Base-by-base conservation (phyloP, 2,329 filamentous ascomycete species). In the Chaetomiaceae sp. region DNA sequence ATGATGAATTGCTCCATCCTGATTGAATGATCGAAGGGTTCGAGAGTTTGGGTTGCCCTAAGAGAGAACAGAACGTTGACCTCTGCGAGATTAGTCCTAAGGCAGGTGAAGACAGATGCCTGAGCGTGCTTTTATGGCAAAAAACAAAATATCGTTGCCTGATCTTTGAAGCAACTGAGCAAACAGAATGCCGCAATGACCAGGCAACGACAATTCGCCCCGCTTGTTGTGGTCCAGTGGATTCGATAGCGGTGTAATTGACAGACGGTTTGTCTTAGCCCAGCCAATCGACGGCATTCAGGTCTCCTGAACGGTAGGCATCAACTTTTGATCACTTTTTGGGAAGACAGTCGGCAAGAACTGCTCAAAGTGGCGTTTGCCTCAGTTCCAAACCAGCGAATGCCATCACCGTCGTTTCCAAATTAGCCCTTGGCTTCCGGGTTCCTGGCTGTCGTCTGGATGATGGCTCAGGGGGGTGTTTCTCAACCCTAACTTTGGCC, bases 1-100 rank as follows among this genome's bases (percentile, higher is more conserved):
- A 68, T 47, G 38, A 65, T 45, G 44, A 65, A 69, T 47, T 67
- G 58, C 30, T 70, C 66, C 66, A 67, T 68, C 14, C 14, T 33
- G 30, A 27, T 3, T 33, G 37, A 47, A 12, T 5, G 17, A 16
- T 35, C n/a, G n/a, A n/a, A 35, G 13, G 7, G n/a, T 13, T 3
- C 16, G 33, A 16, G 17, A 5, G n/a, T 9, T 7, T 5, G 5
- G 7, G 3, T 27, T 10, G 25, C 25, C 10, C 25, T 7, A 27
- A 3, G 25, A n/a, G n/a, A n/a, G n/a, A n/a, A n/a, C n/a, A n/a
- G n/a, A n/a, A 27, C 25, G 6, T 10, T 27, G 25, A 27, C 10
- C 25, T 27, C 25, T 10, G 6, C 10, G 25, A 6, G 25, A 27
- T 27, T 6, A 27, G 25, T 27, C 3, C 25, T 27, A n/a, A n/a